phyloP scores from a whole-genome alignment of 768 basidiomycete species.

The Mycena galopus region DNA sequence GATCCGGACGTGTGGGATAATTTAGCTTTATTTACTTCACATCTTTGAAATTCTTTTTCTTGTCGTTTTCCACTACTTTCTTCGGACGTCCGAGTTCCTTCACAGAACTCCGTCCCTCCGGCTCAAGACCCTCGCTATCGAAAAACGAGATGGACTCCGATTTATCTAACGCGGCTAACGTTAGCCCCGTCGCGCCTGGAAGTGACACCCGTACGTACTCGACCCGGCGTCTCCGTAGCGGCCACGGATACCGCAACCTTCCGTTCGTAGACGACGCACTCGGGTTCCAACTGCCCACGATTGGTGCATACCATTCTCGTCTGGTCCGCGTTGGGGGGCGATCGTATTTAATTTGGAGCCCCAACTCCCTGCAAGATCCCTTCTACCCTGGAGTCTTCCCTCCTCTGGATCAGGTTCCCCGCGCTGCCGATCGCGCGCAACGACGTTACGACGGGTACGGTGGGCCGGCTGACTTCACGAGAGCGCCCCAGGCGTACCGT shows the following conservation, averaged over 20 bases:
- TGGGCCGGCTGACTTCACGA: too few species aligned
- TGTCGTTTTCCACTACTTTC: too few species aligned
- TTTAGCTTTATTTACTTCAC: too few species aligned
- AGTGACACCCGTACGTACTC: background rate
- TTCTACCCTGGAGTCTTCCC: conserved; percentile 20
- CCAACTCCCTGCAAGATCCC: background rate
- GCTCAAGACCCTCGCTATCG: too few species aligned
- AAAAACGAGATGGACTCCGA: background rate
- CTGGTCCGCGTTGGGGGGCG: background rate
- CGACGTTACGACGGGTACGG: too few species aligned
- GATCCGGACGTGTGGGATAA: too few species aligned
- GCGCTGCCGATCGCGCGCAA: too few species aligned
- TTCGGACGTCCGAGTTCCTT: too few species aligned
- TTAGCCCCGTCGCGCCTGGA: background rate
- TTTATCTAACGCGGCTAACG: background rate
- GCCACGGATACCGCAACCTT: background rate
- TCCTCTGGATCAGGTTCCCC: too few species aligned
- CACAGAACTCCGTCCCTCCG: too few species aligned
- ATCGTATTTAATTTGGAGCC: background rate
- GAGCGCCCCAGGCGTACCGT: too few species aligned
- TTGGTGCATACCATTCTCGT: background rate
- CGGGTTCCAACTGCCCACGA: background rate
- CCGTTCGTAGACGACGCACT: background rate
- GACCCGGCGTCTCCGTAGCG: background rate
- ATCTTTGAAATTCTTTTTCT: too few species aligned